Evolutionary conservation across 305 asterid genomes (phyloP), one percentile per base, ranked within the genome.

Genomic region (Plantago coronopus): DNA sequence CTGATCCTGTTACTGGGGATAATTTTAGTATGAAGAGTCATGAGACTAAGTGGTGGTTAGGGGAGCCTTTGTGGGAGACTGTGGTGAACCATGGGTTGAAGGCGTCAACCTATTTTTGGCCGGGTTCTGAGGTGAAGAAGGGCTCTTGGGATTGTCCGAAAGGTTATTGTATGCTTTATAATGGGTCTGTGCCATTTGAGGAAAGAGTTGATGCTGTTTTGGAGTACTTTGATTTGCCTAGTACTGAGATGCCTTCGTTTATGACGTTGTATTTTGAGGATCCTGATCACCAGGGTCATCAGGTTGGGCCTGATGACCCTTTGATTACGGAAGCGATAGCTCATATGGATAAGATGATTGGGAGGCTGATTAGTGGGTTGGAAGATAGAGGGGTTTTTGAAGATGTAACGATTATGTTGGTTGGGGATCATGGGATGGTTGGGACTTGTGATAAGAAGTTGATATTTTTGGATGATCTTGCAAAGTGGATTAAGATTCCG

Each of bases 371-470:
- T 22, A 48, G 21, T 42, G 96, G 96, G 27, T 74, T 88, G 62
- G 94, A 88, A 40, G 69, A 80, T 62, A 72, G 83, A 67, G 87
- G 83, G 37, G 72, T 83, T 60, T 83, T 88, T 64, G 81, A 88
- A 64, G 96, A 88, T 68, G 94, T 88, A 53, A 83, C 63, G 54
- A 74, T 83, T 27, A 76, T 88, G 46, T 70, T 88, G 81, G 56
- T 88, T 14, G 96, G 96, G 18, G 96, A 88, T 83, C 96, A 85
- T 70, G 96, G 96, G 11, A 88, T 88, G 96, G 91, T 85, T 21
- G 86, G 89, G 21, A 88, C 89, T 0, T 88, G 96, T 48, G 96
- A 88, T 69, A 64, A 69, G 57, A 88, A 88, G 75, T 54, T 85
- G 64, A 79, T 85, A 53, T 76, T 73, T 71, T 67, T 88, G 3